phyloP scores from a whole-genome alignment of 179 eudicot species.

The Amaranthus tricolor region DNA sequence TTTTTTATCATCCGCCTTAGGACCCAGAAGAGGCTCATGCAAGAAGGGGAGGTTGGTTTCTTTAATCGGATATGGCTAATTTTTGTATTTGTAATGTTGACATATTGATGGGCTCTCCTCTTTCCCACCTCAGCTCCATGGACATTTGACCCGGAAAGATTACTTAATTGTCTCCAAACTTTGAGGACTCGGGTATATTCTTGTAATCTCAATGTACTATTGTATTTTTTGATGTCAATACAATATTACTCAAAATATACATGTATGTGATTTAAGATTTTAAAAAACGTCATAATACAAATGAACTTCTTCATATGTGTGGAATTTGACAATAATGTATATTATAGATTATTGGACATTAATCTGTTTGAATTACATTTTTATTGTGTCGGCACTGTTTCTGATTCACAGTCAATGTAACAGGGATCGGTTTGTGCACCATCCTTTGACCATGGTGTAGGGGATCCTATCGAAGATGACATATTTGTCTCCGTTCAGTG shows the following conservation, averaged over 20 bases:
- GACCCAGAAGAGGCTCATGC: constrained; percentile 98
- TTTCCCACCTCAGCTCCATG: constrained; percentile 77
- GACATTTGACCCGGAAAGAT: constrained; percentile 80
- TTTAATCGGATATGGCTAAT: constrained; percentile 18
- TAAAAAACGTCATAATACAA: too few species aligned
- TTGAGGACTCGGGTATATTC: constrained; percentile 59
- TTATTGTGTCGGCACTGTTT: constrained; percentile 4
- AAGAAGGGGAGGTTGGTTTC: constrained; percentile 91
- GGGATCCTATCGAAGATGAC: constrained; percentile 95
- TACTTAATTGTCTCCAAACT: constrained; percentile 73
- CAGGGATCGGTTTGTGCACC: constrained; percentile 94
- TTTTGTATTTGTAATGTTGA: constrained; percentile 15
- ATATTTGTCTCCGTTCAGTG: constrained; percentile 80
- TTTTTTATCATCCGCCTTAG: constrained; percentile 30
- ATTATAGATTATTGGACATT: neutral
- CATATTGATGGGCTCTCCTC: constrained; percentile 12
- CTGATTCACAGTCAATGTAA: constrained; percentile 3
- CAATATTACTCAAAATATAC: too few species aligned
- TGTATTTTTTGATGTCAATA: too few species aligned
- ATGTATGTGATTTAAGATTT: too few species aligned
- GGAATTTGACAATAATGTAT: too few species aligned
- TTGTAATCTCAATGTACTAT: neutral
- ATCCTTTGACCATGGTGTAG: constrained; percentile 96
- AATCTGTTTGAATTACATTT: neutral
- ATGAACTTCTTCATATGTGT: too few species aligned